A percentile compares a stretch with the other conserved stretches of the same genome.
These are phyloP conservation scores for Epichloe baconii DNA, from an alignment of 2,329 filamentous ascomycete genomes.

Conservation along the genomic window DNA sequence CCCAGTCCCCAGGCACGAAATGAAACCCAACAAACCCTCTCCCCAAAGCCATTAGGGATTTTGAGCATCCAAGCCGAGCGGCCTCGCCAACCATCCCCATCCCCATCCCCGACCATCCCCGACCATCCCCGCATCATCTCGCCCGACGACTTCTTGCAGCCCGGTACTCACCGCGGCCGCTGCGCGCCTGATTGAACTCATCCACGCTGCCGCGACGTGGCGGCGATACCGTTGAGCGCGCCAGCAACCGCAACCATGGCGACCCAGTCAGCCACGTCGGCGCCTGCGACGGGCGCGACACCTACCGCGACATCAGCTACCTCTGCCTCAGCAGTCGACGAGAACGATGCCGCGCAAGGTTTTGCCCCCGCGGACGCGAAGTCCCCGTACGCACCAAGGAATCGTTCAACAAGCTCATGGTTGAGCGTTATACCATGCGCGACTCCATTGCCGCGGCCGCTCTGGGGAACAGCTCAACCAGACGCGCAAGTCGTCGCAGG, in stretches of 20 bases:
- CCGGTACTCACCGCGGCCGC: constrained; percentile 6
- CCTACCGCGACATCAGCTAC: constrained; percentile 18
- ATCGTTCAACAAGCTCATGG: constrained; percentile 37
- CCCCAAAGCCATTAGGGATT: constrained; percentile 5
- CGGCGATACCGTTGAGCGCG: constrained; percentile 23
- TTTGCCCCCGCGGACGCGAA: constrained; percentile 9
- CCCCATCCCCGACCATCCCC: background rate
- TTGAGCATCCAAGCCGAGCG: constrained; percentile 4
- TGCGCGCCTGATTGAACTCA: constrained; percentile 4
- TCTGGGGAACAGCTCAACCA: constrained; percentile 37
- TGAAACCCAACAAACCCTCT: constrained; percentile 7
- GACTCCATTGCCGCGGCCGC: constrained; percentile 42
- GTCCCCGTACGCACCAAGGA: constrained; percentile 41
- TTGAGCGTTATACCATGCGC: constrained; percentile 40
- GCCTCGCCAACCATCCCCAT: constrained; percentile 3
- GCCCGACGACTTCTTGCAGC: constrained; percentile 7
- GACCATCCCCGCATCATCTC: constrained; percentile 5
- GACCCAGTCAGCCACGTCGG: constrained; percentile 26
- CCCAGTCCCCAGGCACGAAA: constrained; percentile 12
- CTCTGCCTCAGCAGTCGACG: constrained; percentile 15
- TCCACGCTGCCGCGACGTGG: constrained; percentile 19
- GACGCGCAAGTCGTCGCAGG: constrained; percentile 43
- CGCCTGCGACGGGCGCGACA: constrained; percentile 19
- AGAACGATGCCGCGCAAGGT: constrained; percentile 13
- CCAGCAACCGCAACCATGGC: constrained; percentile 28